Conservation (phyloP, 768 basidiomycete species). For the Rhodotorula taiwanensis region DNA sequence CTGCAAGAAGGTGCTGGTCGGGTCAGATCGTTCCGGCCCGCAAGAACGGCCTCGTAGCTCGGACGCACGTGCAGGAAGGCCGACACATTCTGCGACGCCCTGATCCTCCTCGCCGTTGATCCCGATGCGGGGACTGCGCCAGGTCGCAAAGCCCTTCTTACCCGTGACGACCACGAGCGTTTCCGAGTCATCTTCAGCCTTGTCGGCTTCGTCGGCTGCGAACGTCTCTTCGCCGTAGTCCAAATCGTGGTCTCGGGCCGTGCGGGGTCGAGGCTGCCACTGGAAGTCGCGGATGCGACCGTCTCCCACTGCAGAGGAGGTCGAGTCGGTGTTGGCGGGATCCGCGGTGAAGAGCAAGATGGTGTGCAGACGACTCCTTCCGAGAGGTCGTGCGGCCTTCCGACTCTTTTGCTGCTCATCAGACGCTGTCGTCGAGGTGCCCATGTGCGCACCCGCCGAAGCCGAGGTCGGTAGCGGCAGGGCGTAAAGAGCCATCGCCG, state of each 20-base stretch:
- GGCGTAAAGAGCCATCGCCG: too few species aligned
- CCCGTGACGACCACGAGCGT: constrained; percentile 7
- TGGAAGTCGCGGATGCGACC: not conserved
- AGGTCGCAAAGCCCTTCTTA: constrained; percentile 15
- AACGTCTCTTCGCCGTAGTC: not conserved
- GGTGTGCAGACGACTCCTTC: not conserved
- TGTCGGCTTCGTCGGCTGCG: not conserved
- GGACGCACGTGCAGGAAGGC: constrained; percentile 10
- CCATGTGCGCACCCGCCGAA: too few species aligned
- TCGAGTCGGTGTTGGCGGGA: constrained; percentile 5
- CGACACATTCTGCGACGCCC: constrained; percentile 10
- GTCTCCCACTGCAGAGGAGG: not conserved
- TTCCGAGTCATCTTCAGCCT: not conserved
- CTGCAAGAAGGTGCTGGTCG: not conserved
- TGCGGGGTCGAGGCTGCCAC: not conserved
- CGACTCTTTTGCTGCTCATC: too few species aligned
- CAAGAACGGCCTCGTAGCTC: too few species aligned
- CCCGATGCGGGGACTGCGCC: not conserved
- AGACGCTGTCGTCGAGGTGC: too few species aligned
- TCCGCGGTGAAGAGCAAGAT: not conserved
- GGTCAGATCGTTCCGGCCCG: too few species aligned
- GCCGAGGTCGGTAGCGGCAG: too few species aligned
- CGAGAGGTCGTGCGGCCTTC: not conserved
- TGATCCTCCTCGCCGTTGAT: too few species aligned
- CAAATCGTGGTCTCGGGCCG: not conserved